Conservation (phyloP, 2,329 filamentous ascomycete genomes). For the Epicoccum sorghinum region DNA sequence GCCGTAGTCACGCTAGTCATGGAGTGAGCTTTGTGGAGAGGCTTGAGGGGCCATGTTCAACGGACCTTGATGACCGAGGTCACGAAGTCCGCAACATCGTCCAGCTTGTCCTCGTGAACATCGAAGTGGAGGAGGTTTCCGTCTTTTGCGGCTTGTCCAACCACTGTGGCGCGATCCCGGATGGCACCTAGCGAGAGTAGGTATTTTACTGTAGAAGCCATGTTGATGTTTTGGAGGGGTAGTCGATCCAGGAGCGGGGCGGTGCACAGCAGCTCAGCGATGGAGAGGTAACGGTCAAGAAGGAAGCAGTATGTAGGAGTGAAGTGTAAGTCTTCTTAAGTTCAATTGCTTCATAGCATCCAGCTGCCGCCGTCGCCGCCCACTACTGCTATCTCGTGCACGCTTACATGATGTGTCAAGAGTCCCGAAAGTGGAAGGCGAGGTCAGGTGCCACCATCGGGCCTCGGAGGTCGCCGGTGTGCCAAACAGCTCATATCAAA, state of each 20-base stretch:
- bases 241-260: conserved; percentile 9
- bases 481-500: conserved; percentile 6
- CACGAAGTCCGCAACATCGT: conserved; percentile 80
- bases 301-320: neutral
- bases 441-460: conserved; percentile 16
- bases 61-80: conserved; percentile 86
- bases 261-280: neutral
- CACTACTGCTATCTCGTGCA: conserved; percentile 11
- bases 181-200: conserved; percentile 35
- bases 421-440: conserved; percentile 15
- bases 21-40: neutral
- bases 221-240: conserved; percentile 16
- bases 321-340: neutral
- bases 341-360: neutral
- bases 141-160: conserved; percentile 31
- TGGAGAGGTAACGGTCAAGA: neutral
- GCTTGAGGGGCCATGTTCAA: neutral
- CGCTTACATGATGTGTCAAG: conserved; percentile 12
- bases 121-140: conserved; percentile 76
- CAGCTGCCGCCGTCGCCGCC: neutral
- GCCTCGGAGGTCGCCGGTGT: conserved; percentile 15
- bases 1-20: conserved; percentile 67
- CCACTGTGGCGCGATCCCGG: conserved; percentile 35
- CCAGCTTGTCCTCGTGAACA: conserved; percentile 80
- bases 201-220: conserved; percentile 34